Evolutionary conservation across 495 filamentous ascomycete species (phyloP).

Genomic region (Neurospora sp.): DNA sequence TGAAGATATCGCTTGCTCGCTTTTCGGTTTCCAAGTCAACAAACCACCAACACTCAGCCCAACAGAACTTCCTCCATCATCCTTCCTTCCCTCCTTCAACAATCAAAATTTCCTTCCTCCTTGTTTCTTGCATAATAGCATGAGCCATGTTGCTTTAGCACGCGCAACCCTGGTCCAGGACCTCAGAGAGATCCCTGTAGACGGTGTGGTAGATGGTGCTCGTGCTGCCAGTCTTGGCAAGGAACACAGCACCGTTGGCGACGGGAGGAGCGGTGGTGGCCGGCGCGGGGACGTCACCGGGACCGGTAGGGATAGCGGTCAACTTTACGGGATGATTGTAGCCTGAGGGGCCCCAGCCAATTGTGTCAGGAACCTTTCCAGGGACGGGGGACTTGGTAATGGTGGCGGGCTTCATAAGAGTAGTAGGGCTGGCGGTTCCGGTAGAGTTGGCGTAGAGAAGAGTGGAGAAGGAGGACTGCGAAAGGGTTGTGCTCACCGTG

Average conservation of each 20-base stretch:
- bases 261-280: constrained; percentile 3
- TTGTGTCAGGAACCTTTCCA: constrained; percentile 20
- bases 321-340: constrained; percentile 15
- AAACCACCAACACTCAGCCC: background rate
- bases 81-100: background rate
- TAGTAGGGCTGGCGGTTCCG: constrained; percentile 2
- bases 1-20: background rate
- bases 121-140: background rate
- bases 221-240: constrained; percentile 2
- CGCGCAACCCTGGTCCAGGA: constrained; percentile 1
- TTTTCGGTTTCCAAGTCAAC: background rate
- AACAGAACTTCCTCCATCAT: background rate
- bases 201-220: constrained; percentile 19
- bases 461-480: constrained; percentile 1
- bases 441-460: constrained; percentile 3
- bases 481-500: constrained; percentile 20
- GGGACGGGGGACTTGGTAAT: background rate
- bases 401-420: background rate
- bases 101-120: background rate
- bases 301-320: constrained; percentile 6
- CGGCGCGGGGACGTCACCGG: constrained; percentile 2
- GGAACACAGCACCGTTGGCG: background rate
- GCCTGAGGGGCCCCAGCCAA: constrained; percentile 19
- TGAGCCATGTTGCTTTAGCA: background rate
- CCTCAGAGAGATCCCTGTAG: constrained; percentile 19